phyloP scores from a whole-genome alignment of 441 rosid species.

The Adansonia grandidieri region DNA sequence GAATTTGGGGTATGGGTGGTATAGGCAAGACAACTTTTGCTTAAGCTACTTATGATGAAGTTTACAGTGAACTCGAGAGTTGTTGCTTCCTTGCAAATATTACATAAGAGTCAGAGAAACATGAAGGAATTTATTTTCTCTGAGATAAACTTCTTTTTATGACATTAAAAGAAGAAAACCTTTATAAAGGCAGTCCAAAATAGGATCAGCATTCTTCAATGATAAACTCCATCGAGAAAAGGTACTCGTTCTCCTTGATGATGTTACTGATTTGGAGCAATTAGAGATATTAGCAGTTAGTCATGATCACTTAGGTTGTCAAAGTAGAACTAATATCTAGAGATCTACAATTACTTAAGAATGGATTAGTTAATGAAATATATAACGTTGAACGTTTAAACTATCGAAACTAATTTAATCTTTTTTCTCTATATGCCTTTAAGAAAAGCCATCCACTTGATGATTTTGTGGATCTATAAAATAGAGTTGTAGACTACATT shows the following conservation, averaged over 20 bases:
- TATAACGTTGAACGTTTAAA: conserved; percentile 4
- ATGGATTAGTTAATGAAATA: conserved; percentile 23
- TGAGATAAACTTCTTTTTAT: conserved; percentile 33
- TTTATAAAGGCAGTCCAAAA: conserved; percentile 28
- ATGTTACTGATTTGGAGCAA: conserved; percentile 39
- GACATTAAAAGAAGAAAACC: conserved; percentile 26
- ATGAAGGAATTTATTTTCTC: conserved; percentile 19
- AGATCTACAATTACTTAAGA: conserved; percentile 25
- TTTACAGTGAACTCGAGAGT: conserved; percentile 35
- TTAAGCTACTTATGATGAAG: conserved; percentile 27
- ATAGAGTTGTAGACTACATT: conserved; percentile 30
- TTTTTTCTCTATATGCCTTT: conserved; percentile 42
- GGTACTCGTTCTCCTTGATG: conserved; percentile 41
- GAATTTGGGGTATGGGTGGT: conserved; percentile 45
- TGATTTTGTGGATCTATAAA: conserved; percentile 17
- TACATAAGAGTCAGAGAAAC: conserved; percentile 15
- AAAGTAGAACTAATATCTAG: conserved; percentile 46
- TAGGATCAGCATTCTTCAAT: conserved; percentile 16
- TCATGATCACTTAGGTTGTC: conserved; percentile 37
- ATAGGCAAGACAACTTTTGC: conserved; percentile 42
- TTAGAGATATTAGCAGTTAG: conserved; percentile 26
- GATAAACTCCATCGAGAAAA: neutral
- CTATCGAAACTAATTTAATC: conserved; percentile 33
- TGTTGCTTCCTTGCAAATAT: conserved; percentile 33
- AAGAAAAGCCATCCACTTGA: neutral